Evolutionary conservation across 208 protist species (phyloP).

Genomic region (Leishmania guyanensis): DNA sequence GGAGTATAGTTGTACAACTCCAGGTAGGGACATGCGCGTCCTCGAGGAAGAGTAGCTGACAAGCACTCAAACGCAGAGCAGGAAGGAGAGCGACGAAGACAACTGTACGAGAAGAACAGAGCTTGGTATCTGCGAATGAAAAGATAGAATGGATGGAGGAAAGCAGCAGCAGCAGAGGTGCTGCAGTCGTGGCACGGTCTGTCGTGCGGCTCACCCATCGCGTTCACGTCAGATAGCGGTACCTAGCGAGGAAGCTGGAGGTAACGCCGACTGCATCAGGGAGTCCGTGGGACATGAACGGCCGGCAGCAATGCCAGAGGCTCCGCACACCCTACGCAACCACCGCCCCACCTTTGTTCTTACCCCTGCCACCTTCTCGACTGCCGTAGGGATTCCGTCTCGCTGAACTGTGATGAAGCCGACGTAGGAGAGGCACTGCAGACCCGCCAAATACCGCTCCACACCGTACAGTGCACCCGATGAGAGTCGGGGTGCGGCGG

Average conservation of each 20-base stretch:
- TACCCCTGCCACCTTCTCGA: constrained; percentile 45
- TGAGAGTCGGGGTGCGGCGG: constrained; percentile 51
- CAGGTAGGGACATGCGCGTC: no score
- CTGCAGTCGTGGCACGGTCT: background rate
- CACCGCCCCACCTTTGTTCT: constrained; percentile 57
- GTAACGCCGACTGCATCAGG: constrained; percentile 59
- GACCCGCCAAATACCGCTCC: constrained; percentile 48
- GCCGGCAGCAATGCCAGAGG: constrained; percentile 42
- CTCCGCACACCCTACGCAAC: constrained; percentile 52
- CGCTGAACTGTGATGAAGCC: constrained; percentile 73
- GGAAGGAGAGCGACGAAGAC: constrained; percentile 1
- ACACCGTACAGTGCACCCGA: constrained; percentile 65
- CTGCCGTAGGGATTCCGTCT: constrained; percentile 46
- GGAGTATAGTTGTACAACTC: no score
- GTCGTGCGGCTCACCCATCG: background rate
- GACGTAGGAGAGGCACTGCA: constrained; percentile 61
- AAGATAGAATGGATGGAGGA: background rate
- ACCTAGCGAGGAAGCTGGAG: constrained; percentile 53
- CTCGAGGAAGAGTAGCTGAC: no score
- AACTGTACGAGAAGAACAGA: background rate
- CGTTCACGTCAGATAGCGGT: constrained; percentile 48
- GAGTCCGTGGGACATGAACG: constrained; percentile 42
- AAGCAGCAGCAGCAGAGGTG: no score
- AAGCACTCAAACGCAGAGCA: no score
- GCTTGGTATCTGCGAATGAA: background rate